Percentiles rank a stretch among this genome's conserved stretches.
Conservation (phyloP, 2,329 filamentous ascomycete genomes). For the Neofusicoccum parvum region DNA sequence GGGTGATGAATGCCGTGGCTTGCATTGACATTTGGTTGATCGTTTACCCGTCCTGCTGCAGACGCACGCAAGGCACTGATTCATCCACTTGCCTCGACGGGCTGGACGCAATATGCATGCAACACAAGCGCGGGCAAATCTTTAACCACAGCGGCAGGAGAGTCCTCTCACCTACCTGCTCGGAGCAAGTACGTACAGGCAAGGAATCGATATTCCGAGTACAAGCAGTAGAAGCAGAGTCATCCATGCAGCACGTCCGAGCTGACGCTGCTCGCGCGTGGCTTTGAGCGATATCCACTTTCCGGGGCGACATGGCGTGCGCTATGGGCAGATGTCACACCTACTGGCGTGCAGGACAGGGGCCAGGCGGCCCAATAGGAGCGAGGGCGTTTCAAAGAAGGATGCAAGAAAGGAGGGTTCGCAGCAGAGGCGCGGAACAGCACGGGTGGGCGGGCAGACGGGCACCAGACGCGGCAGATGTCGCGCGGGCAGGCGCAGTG, state of each 20-base stretch:
- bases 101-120: not conserved
- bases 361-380: not conserved
- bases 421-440: constrained; percentile 2
- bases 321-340: constrained; percentile 10
- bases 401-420: constrained; percentile 8
- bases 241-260: not conserved
- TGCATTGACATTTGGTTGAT: not conserved
- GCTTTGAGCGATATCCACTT: constrained; percentile 15
- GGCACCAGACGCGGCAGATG: not conserved
- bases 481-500: not conserved
- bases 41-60: not conserved
- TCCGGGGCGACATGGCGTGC: constrained; percentile 8
- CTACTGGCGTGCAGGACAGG: not conserved
- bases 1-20: not conserved
- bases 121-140: not conserved
- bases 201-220: not conserved
- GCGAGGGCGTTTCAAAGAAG: constrained; percentile 5
- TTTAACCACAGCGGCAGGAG: not conserved
- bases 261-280: not conserved
- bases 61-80: not conserved
- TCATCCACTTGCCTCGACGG: not conserved
- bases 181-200: too few relatives aligned
- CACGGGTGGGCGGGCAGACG: constrained; percentile 1
- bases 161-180: not conserved
- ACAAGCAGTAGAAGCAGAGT: not conserved